Percentiles rank a stretch among this genome's conserved stretches.
Conservation (phyloP, 495 filamentous ascomycete genomes). For the Neurospora sp. region DNA sequence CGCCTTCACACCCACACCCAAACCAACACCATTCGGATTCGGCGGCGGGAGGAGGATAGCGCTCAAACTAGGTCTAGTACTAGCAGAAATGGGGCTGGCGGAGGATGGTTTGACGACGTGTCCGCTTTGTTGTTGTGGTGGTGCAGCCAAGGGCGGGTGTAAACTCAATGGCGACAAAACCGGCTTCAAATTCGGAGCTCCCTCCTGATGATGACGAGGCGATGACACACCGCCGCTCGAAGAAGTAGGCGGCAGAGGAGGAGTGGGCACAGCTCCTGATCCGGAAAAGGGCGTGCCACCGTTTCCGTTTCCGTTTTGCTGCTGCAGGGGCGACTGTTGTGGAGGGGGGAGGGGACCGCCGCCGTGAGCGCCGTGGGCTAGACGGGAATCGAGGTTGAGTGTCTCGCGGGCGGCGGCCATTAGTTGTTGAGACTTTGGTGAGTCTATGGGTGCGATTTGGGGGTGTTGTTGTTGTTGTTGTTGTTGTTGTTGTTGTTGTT, state of each 20-base stretch:
- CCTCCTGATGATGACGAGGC: background rate
- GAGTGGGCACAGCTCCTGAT: background rate
- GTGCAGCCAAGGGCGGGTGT: background rate
- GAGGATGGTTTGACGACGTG: background rate
- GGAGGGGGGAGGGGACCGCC: constrained; percentile 6
- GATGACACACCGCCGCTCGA: background rate
- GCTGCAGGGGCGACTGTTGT: background rate
- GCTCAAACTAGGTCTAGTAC: background rate
- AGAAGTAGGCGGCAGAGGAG: background rate
- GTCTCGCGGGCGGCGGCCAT: background rate
- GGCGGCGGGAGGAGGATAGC: background rate
- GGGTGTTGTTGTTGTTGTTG: constrained; percentile 6
- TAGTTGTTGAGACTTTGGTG: constrained; percentile 31
- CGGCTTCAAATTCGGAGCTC: background rate
- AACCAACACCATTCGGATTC: background rate
- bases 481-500: too few relatives aligned
- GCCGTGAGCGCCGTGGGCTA: background rate
- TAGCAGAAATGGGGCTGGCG: background rate
- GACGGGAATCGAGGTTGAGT: background rate
- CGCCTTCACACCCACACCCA: too few relatives aligned
- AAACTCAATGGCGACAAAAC: background rate
- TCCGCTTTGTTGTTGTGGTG: background rate
- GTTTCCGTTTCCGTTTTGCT: background rate
- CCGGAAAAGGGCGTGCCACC: background rate
- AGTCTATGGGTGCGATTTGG: constrained; percentile 11